These are phyloP conservation scores for Medicago lupulina DNA, from an alignment of 306 rosid genomes.

Conservation along the genomic window DNA sequence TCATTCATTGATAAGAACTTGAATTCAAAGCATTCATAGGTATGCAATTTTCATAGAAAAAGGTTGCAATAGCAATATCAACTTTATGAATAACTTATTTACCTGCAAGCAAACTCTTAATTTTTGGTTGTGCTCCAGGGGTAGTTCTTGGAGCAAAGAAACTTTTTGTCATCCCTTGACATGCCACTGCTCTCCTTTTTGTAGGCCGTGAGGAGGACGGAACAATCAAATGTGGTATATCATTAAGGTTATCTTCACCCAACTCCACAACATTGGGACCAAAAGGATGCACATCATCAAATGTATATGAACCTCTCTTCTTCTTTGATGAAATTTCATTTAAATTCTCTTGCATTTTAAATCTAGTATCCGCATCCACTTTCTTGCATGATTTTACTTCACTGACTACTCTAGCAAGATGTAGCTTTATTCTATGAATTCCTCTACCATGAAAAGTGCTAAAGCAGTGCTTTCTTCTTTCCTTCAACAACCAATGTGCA, in stretches of 20 bases:
- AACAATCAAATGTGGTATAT: too few relatives aligned
- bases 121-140: not conserved
- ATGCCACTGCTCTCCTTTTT: not conserved
- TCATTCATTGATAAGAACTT: not conserved
- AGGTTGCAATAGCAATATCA: not conserved
- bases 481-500: not conserved
- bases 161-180: not conserved
- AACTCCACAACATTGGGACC: not conserved
- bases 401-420: not conserved
- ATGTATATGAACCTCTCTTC: not conserved
- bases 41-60: not conserved
- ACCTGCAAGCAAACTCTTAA: not conserved
- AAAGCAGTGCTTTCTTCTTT: not conserved
- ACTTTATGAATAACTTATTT: not conserved
- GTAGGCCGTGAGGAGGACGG: too few relatives aligned
- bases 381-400: not conserved
- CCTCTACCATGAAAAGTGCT: not conserved
- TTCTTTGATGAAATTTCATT: not conserved
- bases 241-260: not conserved
- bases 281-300: not conserved
- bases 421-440: not conserved
- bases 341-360: not conserved
- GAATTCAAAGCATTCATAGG: slow-evolving; percentile 8
- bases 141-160: slow-evolving; percentile 3
- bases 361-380: not conserved